Conservation (phyloP, 352 stramenopile genomes). For the Globisporangium rhizosaccharum region DNA sequence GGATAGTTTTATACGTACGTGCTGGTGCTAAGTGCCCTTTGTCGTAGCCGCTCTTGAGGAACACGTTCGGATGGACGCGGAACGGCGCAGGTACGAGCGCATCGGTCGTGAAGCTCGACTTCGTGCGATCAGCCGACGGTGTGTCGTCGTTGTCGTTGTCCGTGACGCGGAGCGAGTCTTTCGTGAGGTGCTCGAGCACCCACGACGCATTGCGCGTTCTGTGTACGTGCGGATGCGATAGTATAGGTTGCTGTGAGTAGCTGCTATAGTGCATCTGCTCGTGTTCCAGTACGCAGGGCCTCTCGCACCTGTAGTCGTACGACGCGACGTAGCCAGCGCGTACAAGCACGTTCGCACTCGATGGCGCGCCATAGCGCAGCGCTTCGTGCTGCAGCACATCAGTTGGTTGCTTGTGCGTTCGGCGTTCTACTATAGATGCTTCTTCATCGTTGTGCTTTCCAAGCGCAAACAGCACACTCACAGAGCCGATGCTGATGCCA, state of each 20-base stretch:
- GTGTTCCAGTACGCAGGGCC: too few relatives aligned
- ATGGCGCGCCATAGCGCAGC: constrained; percentile 67
- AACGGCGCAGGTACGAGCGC: constrained; percentile 61
- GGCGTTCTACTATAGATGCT: background rate
- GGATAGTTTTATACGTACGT: constrained; percentile 22
- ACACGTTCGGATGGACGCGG: constrained; percentile 84
- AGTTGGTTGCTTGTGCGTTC: constrained; percentile 1
- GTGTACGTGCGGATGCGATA: background rate
- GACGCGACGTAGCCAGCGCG: constrained; percentile 78
- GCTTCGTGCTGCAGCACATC: constrained; percentile 40
- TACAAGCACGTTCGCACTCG: constrained; percentile 59
- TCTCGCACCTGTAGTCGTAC: constrained; percentile 74
- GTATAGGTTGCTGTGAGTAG: background rate
- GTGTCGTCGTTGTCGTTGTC: constrained; percentile 39
- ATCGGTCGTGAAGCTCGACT: constrained; percentile 87
- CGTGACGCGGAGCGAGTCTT: constrained; percentile 47
- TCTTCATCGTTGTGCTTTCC: constrained; percentile 20
- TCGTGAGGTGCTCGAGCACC: constrained; percentile 83
- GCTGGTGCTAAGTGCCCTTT: constrained; percentile 92
- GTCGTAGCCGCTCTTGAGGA: constrained; percentile 91
- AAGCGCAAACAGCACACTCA: constrained; percentile 36
- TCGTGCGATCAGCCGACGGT: constrained; percentile 38
- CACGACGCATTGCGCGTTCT: constrained; percentile 83
- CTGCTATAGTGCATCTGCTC: too few relatives aligned
- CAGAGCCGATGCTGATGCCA: constrained; percentile 46